Evolutionary conservation across 257 asterid species (phyloP), one percentile per base, ranked within the genome.

Genomic region (Nicotiana sylvestris): DNA sequence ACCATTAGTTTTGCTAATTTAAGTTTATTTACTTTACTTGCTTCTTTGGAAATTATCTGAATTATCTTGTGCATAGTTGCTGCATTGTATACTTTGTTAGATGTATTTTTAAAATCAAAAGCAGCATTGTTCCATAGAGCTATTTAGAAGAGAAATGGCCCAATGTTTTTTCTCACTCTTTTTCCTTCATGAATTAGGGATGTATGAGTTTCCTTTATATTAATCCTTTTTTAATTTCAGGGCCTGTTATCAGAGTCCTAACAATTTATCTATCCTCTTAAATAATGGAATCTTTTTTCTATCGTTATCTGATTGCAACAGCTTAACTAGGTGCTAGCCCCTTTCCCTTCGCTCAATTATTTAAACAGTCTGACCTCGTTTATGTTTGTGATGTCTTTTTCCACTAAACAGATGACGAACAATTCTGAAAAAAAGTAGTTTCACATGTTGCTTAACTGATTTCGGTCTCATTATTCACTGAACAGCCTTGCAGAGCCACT

Each of bases 401-500:
- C 30, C 29, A 6, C 17, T 29, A 77, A 67, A 65, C 21, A 37
- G 49, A 46, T 65, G 83, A 82, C 70, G 69, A 65, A 29, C 66
- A 17, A n/a, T 82, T 16, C 77, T 76, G 68, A 80, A 49, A 58
- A 66, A 29, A 27, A 27, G 66, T 85, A n/a, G 62, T 82, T 78
- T 35, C 72, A 66, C 27, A 62, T 58, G 80, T 46, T 27, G 33
- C 29, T 81, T 37, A 58, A 80, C 69, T 51, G 33, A 67, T 46
- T 9, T 81, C 18, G 56, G 7, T 81, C 11, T 65, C 76, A 53
- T 79, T 66, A 80, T 56, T 85, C 84, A 39, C 32, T 35, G 30
- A 81, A 81, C 93, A 96, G 99, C 88, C 94, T 92, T 85, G 98
- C 98, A 13, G 98, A 96, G 90, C 98, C 99, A 82, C 91, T 86